Evolutionary conservation across 2,329 filamentous ascomycete species (phyloP), one percentile per base, ranked within the genome.

Genomic region (Trichoderma citrinoviride): DNA sequence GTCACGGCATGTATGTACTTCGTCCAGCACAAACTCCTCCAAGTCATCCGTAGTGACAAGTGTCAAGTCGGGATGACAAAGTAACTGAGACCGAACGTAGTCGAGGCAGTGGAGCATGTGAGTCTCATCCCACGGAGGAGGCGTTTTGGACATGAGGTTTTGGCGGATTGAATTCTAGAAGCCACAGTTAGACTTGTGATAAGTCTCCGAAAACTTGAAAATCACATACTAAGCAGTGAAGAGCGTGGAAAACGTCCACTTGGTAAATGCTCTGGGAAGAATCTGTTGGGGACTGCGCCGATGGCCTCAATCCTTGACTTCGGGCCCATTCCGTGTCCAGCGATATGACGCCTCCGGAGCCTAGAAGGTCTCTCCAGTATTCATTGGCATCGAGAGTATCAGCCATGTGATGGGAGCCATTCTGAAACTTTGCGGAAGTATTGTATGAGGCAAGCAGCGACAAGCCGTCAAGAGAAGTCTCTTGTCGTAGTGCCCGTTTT

Each of bases 91-190:
- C 21, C 67, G 54, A 23, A 68, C 63, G 27, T 68, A 68, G 52
- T 68, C 67, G 23, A 68, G 46, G 52, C 65, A 68, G 41, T 68
- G 67, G 1, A 67, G 65, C 65, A 68, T 64, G 12, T 68, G 67
- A 14, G 61, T 65, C 57, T 67, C 67, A 37, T 68, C 50, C 44
- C 60, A 67, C 0, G 62, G 46, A 10, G 65, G 67, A 44, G 50
- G 57, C 12, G 40, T 53, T 8, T 58, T 15, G 3, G 58, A 53
- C 62, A 68, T 64, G 54, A 67, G 57, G 27, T 65, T 67, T 37
- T 67, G 53, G 19, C 67, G 62, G 29, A 68, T 63, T 21, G 67
- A 54, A 19, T 67, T 68, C 67, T 68, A 19, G 1, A 3, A 33
- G 3, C 1, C 7, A 5, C 5, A 7, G 17, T 52, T 7, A 52